A percentile compares a stretch with the other conserved stretches of the same genome.
Evolutionary conservation across 208 protist genomes (phyloP).

Genomic region (Crithidia acanthocephali): DNA sequence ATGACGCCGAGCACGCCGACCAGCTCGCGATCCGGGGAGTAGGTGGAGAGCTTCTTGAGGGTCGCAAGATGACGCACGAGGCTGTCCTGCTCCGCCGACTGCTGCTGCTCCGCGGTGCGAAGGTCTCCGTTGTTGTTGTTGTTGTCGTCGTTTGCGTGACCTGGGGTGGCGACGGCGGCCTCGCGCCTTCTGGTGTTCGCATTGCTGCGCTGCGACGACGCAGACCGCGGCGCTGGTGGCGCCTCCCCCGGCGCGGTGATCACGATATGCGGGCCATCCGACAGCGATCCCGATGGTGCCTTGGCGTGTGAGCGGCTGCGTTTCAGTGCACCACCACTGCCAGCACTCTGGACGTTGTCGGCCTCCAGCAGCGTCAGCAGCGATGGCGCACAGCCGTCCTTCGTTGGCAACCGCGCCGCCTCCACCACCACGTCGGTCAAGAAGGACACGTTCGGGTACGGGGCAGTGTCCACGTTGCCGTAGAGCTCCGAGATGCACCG

Average conservation of each 20-base stretch:
- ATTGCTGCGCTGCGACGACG: background rate
- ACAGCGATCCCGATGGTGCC: background rate
- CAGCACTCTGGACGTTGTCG: background rate
- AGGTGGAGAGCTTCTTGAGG: slow-evolving; percentile 51
- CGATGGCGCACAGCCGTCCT: slow-evolving; percentile 9
- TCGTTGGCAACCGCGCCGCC: slow-evolving; percentile 33
- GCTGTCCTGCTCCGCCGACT: slow-evolving; percentile 9
- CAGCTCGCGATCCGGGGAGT: slow-evolving; percentile 49
- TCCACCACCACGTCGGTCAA: slow-evolving; percentile 50
- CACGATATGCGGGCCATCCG: slow-evolving; percentile 4
- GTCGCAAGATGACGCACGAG: slow-evolving; percentile 36
- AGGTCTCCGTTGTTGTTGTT: background rate
- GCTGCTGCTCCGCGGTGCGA: background rate
- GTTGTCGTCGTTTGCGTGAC: background rate
- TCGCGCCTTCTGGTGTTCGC: background rate
- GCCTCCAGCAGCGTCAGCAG: slow-evolving; percentile 25
- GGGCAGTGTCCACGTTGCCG: slow-evolving; percentile 54
- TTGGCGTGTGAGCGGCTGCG: background rate
- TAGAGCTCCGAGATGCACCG: slow-evolving; percentile 48
- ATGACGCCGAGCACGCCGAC: slow-evolving; percentile 58
- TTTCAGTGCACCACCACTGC: too few species aligned
- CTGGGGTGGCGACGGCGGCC: background rate
- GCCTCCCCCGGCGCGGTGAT: slow-evolving; percentile 16
- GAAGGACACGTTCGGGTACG: slow-evolving; percentile 63
- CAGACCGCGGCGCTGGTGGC: background rate